Base-by-base conservation (phyloP, 768 basidiomycete species). In the Macrocybe gigantea region DNA sequence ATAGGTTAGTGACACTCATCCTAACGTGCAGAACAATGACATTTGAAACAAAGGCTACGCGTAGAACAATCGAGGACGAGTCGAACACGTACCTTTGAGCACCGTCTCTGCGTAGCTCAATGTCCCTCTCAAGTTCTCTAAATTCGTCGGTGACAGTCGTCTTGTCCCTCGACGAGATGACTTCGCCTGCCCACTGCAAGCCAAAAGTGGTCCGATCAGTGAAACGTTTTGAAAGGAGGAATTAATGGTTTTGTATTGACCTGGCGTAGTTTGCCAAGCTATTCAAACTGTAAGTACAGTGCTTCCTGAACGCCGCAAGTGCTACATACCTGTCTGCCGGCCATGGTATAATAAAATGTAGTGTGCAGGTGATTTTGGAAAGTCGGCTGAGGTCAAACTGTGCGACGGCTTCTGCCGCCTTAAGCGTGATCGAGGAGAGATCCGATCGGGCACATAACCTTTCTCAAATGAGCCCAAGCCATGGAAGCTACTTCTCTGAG, bases 141-240 rank as follows among this genome's bases (percentile, higher is more conserved):
- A 94, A 87, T 53, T 93, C 91, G 22, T 86, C 85, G 2, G 85
- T 80, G 32, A 85, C 75, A 38, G 78, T 66, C 2, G 87, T 83
- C 74, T 88, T 94, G 61, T 92, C 88, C 53, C 84, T 79, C 22
- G 85, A 77, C 36, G 88, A 83, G 45, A 96, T 90, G 56, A 88
- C 85, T 68, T 94, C 91, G 37, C 88, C 89, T 5, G 88, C 89
- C 87, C 90, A 89, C 88, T 93, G 57, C 38, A 55, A 38, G 14
- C 53, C 42, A 51, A 61, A 61, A 63, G 62, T 65, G 60, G 66
- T 57, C 51, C 60, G 57, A 66, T 66, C 57, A 59, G 56, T 44
- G 45, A 33, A 45, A 33, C 38, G 30, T 8, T 34, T 46, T 33
- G 43, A 47, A 41, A 38, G 49, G 33, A 49, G 30, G 31, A 41